Conservation (phyloP, 164 flowering plant species). For the Piper betle region DNA sequence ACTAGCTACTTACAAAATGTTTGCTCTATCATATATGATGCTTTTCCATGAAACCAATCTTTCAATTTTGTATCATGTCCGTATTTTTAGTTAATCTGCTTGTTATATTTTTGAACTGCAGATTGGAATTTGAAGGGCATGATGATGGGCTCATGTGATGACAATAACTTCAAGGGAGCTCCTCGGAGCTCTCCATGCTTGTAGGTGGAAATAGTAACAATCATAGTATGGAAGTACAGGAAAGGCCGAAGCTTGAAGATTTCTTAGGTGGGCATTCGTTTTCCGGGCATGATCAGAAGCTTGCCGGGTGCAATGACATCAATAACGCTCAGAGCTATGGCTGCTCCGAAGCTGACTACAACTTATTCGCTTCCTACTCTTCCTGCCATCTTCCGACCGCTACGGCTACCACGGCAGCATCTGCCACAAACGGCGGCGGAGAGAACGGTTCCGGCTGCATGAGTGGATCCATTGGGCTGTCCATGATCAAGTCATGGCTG, state of each 20-base stretch:
- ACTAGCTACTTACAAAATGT: too few species aligned
- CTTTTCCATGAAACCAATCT: background rate
- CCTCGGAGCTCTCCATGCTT: background rate
- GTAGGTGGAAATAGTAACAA: constrained; percentile 10
- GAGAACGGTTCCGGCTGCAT: constrained; percentile 2
- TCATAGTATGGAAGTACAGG: constrained; percentile 19
- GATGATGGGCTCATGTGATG: background rate
- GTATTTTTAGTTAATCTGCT: constrained; percentile 1
- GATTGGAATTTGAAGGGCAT: constrained; percentile 52
- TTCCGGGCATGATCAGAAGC: constrained; percentile 19
- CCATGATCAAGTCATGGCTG: constrained; percentile 90
- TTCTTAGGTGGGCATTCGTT: constrained; percentile 58
- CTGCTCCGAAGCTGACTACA: constrained; percentile 12
- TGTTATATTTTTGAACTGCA: constrained; percentile 10
- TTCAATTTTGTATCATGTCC: background rate
- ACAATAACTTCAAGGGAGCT: constrained; percentile 19
- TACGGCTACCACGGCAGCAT: background rate
- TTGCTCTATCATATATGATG: too few species aligned
- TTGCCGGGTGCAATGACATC: constrained; percentile 9
- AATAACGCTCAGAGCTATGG: constrained; percentile 5
- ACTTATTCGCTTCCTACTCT: constrained; percentile 23
- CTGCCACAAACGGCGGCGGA: background rate
- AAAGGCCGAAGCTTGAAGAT: constrained; percentile 80
- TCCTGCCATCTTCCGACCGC: background rate
- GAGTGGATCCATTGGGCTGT: constrained; percentile 45